Base-by-base conservation (phyloP, 805 yeast genomes). In the Lachancea mirantina region DNA sequence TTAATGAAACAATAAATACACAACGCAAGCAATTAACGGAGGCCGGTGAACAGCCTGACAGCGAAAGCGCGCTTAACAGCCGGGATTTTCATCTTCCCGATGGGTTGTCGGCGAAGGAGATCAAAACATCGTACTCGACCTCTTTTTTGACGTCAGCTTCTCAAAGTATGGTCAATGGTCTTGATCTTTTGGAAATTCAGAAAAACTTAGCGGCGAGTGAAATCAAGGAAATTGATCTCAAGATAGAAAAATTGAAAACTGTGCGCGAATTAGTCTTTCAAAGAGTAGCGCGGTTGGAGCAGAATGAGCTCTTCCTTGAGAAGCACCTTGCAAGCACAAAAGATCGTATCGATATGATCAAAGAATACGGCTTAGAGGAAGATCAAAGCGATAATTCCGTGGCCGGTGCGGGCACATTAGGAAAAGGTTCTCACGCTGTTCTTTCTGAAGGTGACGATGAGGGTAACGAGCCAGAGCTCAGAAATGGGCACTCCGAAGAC, bases 201-300 rank as follows among this genome's bases (percentile, higher is more conserved):
- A 78, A 81, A 50, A 75, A 76, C 14, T 52, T 78, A 23, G 75
- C 84, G 0, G 67, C 82, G 1, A 65, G 64, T 44, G 88, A 81
- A 47, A 74, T 81, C 19, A 57, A 63, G 31, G 88, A 77, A 34
- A 62, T 81, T 21, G 89, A 81, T 50, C 50, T 49, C 22, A 69
- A 75, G 43, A 69, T 81, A 23, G 63, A 66, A 26, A 67, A 65
- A 43, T 48, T 80, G 26, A 70, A 73, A 36, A 42, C 56, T 13
- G 61, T 68, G 59, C 62, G 88, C 30, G 64, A 68, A 34, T 45
- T 66, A 9, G 71, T 76, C 19, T 75, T 78, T 46, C 72, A 75
- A 38, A 61, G 72, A 43, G 71, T 81, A 25, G 77, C 78, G 2
- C 58, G 58, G 19, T 65, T 76, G 34, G 89, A 81, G 52, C 70